Evolutionary conservation across 78 protist species (phyloP).

Genomic region (Speleostelium caveatum): DNA sequence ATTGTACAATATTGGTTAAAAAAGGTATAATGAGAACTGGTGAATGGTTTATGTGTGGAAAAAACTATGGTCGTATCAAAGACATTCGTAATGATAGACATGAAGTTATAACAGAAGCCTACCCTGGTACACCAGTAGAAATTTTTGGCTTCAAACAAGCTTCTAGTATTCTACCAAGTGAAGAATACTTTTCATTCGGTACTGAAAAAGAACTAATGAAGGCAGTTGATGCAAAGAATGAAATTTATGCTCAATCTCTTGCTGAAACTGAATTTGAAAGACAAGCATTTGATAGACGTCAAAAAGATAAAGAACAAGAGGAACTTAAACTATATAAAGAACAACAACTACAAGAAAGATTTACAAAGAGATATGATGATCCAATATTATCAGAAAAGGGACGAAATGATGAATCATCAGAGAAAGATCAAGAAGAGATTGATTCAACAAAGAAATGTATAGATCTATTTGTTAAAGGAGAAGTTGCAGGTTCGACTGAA

Average conservation of each 20-base stretch:
- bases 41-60: constrained; percentile 72
- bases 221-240: constrained; percentile 7
- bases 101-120: background rate
- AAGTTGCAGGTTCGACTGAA: constrained; percentile 62
- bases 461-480: constrained; percentile 56
- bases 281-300: background rate
- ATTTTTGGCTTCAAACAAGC: constrained; percentile 52
- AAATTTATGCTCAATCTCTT: background rate
- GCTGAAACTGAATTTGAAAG: background rate
- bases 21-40: constrained; percentile 43
- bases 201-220: constrained; percentile 17
- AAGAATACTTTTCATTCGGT: constrained; percentile 16
- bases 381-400: background rate
- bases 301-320: background rate
- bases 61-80: constrained; percentile 36
- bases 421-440: background rate
- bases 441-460: background rate
- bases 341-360: background rate
- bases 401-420: background rate
- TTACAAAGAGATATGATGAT: background rate
- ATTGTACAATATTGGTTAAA: constrained; percentile 41
- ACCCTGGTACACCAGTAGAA: constrained; percentile 67
- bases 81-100: constrained; percentile 35
- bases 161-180: constrained; percentile 26
- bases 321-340: constrained; percentile 4